phyloP scores from a whole-genome alignment of 1,139 yeast species.

The Scheffersomyces illinoinensis region DNA sequence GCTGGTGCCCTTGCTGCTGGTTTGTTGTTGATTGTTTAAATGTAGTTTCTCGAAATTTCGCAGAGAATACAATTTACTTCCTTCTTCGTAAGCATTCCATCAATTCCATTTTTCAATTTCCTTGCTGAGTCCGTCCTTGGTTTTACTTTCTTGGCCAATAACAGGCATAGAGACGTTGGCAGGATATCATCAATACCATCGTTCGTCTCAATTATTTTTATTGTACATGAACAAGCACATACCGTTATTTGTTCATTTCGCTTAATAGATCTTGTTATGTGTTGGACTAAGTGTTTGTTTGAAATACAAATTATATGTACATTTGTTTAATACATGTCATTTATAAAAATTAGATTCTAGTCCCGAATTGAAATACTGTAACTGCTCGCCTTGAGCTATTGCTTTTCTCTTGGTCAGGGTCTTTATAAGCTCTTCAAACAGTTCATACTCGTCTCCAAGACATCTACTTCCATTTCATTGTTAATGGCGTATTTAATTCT shows the following conservation, averaged over 20 bases:
- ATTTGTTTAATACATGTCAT: background rate
- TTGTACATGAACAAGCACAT: background rate
- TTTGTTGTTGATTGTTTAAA: slow-evolving; percentile 25
- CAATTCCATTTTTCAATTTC: background rate
- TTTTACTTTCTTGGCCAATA: background rate
- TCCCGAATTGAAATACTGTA: background rate
- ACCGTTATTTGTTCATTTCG: background rate
- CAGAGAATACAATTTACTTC: background rate
- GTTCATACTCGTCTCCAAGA: too few species aligned
- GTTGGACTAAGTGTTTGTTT: background rate
- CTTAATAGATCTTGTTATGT: background rate
- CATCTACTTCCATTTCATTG: too few species aligned
- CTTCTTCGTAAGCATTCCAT: background rate
- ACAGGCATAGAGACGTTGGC: background rate
- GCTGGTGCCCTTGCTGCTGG: slow-evolving; percentile 40
- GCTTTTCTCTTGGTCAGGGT: too few species aligned
- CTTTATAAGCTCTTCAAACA: too few species aligned
- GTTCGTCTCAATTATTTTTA: background rate
- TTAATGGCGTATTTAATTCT: background rate
- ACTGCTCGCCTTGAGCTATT: too few species aligned
- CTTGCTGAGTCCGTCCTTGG: background rate
- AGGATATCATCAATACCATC: background rate
- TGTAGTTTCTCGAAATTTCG: background rate
- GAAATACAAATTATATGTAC: background rate
- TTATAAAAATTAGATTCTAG: too few species aligned